Evolutionary conservation across 257 asterid genomes (phyloP), one percentile per base, ranked within the genome.

Genomic region (Nyctanthes arbortristis): DNA sequence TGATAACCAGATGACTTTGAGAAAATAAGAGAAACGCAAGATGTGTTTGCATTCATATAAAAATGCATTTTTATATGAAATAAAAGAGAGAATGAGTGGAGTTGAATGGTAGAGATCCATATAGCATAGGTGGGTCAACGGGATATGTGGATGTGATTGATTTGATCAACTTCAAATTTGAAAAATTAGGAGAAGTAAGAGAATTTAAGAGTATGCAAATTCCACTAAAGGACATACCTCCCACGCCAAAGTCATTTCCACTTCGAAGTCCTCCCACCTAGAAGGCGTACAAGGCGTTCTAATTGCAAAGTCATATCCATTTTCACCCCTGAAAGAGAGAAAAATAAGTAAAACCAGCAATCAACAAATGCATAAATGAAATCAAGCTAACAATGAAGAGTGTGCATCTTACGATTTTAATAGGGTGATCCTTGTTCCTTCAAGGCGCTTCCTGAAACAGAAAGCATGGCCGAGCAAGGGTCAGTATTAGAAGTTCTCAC

Each of bases 221-320:
- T n/a, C n/a, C n/a, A n/a, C n/a, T 12, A 65, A 63, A 74, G 60
- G 70, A 73, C 66, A 78, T 80, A 89, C 99, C 92, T 93, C 96
- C 97, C 99, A 93, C 22, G 99, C 96, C 30, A 90, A 89, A 66
- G 91, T 84, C 99, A 93, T 93, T 87, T 93, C 97, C 69, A 78
- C 60, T 36, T 87, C 94, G 57, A 89, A 93, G 72, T 86, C 96
- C 32, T 84, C 89, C 98, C 98, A 91, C 87, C 97, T 87, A 29
- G 93, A 81, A 75, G 96, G 90, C 62, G 96, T 79, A 69, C 88
- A 85, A 63, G 96, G 96, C 34, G 97, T 91, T 74, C 80, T 83
- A 27, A 93, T 79, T 68, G 89, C 76, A 73, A 91, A 89, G 75
- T 93, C 99, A 70, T 80, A 86, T 71, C 97, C 97, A 73, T 54